These are phyloP conservation scores for Rhodotorula glutinis DNA, from an alignment of 1,284 basidiomycete species.

Conservation along the genomic window DNA sequence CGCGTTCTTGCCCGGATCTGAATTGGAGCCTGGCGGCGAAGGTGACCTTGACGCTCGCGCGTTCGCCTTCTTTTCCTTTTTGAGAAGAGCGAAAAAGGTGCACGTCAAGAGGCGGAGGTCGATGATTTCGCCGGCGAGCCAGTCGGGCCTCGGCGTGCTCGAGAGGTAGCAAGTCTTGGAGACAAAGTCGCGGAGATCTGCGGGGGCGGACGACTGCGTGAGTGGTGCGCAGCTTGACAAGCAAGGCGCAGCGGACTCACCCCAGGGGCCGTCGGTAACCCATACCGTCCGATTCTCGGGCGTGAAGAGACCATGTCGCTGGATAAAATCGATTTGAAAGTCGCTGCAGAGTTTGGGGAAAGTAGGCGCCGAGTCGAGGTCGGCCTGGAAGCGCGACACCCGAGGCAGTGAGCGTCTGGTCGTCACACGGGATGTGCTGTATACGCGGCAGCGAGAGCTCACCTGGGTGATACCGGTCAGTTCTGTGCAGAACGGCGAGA, in stretches of 20 bases:
- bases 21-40: no score
- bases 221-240: neutral
- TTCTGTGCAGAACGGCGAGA: conserved; percentile 77
- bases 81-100: conserved; percentile 29
- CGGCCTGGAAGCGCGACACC: conserved; percentile 55
- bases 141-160: conserved; percentile 54
- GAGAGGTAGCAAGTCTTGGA: conserved; percentile 78
- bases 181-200: conserved; percentile 72
- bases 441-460: conserved; percentile 40
- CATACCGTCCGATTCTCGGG: conserved; percentile 49
- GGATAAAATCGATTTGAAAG: conserved; percentile 65
- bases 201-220: neutral
- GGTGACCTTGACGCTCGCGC: conserved; percentile 41
- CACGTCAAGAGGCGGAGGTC: conserved; percentile 35
- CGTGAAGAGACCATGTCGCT: conserved; percentile 50
- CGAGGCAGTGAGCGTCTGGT: conserved; percentile 6
- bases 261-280: conserved; percentile 55
- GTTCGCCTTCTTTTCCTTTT: conserved; percentile 44
- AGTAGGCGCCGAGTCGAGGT: conserved; percentile 72
- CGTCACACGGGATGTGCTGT: neutral
- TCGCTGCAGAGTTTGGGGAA: conserved; percentile 67
- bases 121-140: conserved; percentile 48
- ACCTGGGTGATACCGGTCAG: conserved; percentile 93
- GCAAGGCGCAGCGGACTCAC: conserved; percentile 44
- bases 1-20: no score